These are phyloP conservation scores for Colletotrichum simmondsii DNA, from an alignment of 2,329 filamentous ascomycete genomes.

Conservation along the genomic window DNA sequence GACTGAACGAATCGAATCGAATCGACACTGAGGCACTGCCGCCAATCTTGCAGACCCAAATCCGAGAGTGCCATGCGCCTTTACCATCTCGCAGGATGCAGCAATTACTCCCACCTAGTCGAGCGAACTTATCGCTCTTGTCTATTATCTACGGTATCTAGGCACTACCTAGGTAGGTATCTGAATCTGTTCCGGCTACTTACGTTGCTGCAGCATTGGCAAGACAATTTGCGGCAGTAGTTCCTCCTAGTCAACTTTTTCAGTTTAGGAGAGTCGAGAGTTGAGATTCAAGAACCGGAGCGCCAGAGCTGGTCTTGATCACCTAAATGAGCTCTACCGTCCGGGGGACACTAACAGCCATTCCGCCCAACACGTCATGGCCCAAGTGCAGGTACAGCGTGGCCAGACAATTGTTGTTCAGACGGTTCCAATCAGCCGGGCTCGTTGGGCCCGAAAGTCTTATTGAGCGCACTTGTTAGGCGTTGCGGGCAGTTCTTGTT, in stretches of 20 bases:
- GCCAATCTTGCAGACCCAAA: neutral
- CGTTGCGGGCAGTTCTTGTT: constrained; percentile 9
- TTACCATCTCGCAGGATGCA: neutral
- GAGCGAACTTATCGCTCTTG: neutral
- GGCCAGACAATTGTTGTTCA: neutral
- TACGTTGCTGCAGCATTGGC: neutral
- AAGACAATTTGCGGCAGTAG: neutral
- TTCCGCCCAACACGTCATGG: constrained; percentile 13
- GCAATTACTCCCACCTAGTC: neutral
- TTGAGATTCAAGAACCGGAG: neutral
- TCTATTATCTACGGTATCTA: neutral
- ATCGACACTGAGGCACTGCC: neutral
- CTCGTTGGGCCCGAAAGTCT: neutral
- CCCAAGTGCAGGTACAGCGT: constrained; percentile 5
- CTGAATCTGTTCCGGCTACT: neutral
- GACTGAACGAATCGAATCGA: neutral
- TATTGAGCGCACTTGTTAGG: neutral
- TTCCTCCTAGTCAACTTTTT: neutral
- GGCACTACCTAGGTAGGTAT: too few relatives aligned
- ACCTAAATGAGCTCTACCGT: neutral
- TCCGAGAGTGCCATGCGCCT: neutral
- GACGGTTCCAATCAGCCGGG: neutral
- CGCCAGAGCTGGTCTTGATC: neutral
- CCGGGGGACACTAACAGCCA: neutral
- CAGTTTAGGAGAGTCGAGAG: neutral